Base-by-base conservation (phyloP, 1,284 basidiomycete genomes). In the Singerocomus inundabilis region DNA sequence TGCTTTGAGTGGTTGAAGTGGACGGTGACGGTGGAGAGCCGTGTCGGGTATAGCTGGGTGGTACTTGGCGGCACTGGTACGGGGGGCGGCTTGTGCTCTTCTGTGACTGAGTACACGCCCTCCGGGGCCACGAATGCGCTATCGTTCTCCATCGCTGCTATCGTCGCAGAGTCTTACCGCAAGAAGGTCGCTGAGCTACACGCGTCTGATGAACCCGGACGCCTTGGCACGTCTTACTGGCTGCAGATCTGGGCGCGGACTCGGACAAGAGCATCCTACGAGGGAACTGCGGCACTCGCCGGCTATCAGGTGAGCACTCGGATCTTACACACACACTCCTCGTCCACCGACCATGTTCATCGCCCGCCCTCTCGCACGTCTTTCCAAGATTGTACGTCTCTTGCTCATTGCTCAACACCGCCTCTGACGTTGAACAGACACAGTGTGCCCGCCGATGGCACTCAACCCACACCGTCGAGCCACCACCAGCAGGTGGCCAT, bases 21-120 rank as follows among this genome's bases (percentile, higher is more conserved):
- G 48, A 92, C 75, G 26, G 78, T 72, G 49, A 86, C 73, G 11
- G 76, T 76, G 37, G 84, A 82, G 29, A 91, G 72, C 25, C 73
- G 77, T 43, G 88, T 82, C 6, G 86, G 82, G 63, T 78, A 82
- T 24, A 74, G 75, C 71, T 25, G 80, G 21, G 76, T 70, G 49
- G 68, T 73, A 55, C 74, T 71, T 25, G 77, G 70, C 49, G 78
- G 66, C 26, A 75, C 70, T 46, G 78, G 75, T 39, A 77, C 57
- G 33, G 72, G 60, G 39, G 77, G 71, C 0, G 85, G 82, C 66
- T 84, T 90, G 74, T 88, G 84, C 62, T 91, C 88, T 60, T 91
- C 89, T n/a, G 83, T 87, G 63, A 90, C 78, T 18, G 87, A 84
- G 71, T 92, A 92, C 47, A 91, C 87, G 60, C 89, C 90, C 68